Conservation (phyloP, 2,329 filamentous ascomycete species). For the Zymoseptoria brevis region DNA sequence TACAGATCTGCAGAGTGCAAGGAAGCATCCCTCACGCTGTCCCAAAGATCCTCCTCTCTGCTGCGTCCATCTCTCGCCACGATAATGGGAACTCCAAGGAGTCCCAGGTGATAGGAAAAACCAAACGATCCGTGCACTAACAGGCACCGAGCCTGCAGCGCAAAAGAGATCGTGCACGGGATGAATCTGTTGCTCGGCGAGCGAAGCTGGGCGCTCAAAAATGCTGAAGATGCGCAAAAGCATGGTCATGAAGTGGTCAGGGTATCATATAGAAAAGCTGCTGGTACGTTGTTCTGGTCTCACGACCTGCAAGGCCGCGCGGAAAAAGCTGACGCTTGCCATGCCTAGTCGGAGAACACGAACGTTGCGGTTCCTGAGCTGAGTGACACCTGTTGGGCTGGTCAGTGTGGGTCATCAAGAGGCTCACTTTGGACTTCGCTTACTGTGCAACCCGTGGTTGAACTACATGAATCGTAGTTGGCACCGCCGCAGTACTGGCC, state of each 20-base stretch:
- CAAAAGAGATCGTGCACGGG: conserved; percentile 12
- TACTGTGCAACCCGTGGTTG: conserved; percentile 68
- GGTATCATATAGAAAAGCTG: conserved; percentile 21
- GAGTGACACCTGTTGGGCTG: conserved; percentile 38
- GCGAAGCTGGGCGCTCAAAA: not conserved
- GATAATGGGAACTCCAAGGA: not conserved
- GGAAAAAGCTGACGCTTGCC: conserved; percentile 7
- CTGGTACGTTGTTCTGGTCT: conserved; percentile 13
- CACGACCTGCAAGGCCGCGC: conserved; percentile 4
- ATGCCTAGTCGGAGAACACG: conserved; percentile 31
- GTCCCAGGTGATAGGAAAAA: conserved; percentile 1
- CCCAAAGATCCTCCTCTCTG: not conserved
- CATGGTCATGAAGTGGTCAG: conserved; percentile 9
- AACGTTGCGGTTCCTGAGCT: conserved; percentile 44
- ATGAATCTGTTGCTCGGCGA: conserved; percentile 14
- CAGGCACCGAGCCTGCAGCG: conserved; percentile 18
- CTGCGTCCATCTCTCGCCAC: not conserved
- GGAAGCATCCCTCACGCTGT: not conserved
- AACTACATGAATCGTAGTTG: conserved; percentile 41
- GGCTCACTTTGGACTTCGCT: conserved; percentile 34
- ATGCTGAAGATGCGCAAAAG: conserved; percentile 1
- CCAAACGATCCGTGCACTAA: conserved; percentile 13
- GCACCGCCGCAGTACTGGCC: conserved; percentile 52
- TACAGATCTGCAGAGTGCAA: not conserved
- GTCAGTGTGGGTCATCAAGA: conserved; percentile 9